Evolutionary conservation across 1,139 yeast genomes (phyloP).

Genomic region (Zygosaccharomyces sapae): DNA sequence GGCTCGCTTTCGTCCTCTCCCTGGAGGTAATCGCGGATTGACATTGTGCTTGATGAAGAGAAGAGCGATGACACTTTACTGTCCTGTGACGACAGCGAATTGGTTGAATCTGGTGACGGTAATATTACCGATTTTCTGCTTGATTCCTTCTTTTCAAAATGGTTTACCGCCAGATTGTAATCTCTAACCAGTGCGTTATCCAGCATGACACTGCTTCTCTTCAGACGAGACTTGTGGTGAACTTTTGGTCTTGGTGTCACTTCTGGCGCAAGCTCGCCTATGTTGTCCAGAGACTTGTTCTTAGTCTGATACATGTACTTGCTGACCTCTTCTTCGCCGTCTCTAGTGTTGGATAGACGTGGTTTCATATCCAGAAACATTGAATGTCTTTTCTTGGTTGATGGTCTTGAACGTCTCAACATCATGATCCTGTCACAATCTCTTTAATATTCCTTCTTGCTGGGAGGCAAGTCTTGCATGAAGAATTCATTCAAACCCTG

Average conservation of each 20-base stretch:
- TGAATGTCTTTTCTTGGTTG: constrained; percentile 25
- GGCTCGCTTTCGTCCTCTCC: constrained; percentile 17
- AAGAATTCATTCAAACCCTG: neutral
- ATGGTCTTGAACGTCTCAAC: constrained; percentile 17
- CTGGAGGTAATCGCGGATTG: constrained; percentile 22
- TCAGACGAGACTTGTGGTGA: constrained; percentile 10
- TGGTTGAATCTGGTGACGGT: constrained; percentile 15
- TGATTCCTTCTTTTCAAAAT: constrained; percentile 13
- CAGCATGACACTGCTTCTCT: constrained; percentile 27
- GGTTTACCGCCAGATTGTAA: constrained; percentile 27
- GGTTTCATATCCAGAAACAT: constrained; percentile 16
- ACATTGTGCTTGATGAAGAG: constrained; percentile 14
- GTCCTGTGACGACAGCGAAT: constrained; percentile 16
- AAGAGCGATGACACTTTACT: constrained; percentile 23
- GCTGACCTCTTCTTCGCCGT: constrained; percentile 5
- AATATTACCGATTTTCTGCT: constrained; percentile 6
- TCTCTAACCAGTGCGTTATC: constrained; percentile 30
- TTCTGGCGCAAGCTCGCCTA: constrained; percentile 1
- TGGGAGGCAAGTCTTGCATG: too few species aligned
- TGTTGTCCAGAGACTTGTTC: constrained; percentile 11
- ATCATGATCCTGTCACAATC: constrained; percentile 2
- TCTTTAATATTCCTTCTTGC: too few species aligned
- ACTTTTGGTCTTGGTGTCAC: constrained; percentile 4
- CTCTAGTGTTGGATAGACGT: neutral
- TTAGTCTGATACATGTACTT: constrained; percentile 10